These are phyloP conservation scores for Urostyla sp. DNA, from an alignment of 73 alveolate species.

Conservation along the genomic window DNA sequence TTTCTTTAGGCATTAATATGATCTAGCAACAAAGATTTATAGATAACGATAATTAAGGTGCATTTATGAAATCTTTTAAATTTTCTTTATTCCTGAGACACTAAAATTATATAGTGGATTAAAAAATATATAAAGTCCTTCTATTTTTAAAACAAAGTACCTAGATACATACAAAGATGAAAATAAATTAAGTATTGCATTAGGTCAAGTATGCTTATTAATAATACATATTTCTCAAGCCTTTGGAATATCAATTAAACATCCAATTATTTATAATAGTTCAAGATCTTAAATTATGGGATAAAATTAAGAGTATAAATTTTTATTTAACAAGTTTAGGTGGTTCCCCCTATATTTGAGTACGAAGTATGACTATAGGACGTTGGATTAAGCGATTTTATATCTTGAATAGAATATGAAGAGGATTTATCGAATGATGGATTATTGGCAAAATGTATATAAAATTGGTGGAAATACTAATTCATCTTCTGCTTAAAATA, in stretches of 20 bases:
- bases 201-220: slow-evolving; percentile 15
- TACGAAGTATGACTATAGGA: slow-evolving; percentile 4
- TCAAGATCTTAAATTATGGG: slow-evolving; percentile 18
- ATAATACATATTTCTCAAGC: not conserved
- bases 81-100: slow-evolving; percentile 45
- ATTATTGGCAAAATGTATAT: slow-evolving; percentile 16
- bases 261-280: slow-evolving; percentile 52
- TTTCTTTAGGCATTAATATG: slow-evolving; percentile 26
- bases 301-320: slow-evolving; percentile 33
- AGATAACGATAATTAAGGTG: slow-evolving; percentile 1
- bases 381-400: slow-evolving; percentile 2
- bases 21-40: slow-evolving; percentile 23
- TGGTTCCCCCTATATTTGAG: slow-evolving; percentile 31
- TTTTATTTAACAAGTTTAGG: not conserved
- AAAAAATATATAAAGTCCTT: slow-evolving; percentile 6
- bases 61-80: slow-evolving; percentile 10
- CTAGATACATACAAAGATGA: slow-evolving; percentile 30
- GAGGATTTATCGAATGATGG: slow-evolving; percentile 36
- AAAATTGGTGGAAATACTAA: not conserved
- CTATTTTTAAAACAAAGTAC: slow-evolving; percentile 9
- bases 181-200: slow-evolving; percentile 36
- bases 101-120: slow-evolving; percentile 22
- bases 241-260: slow-evolving; percentile 22
- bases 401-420: slow-evolving; percentile 32
- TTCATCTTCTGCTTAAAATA: not conserved